A percentile compares a stretch with the other conserved stretches of the same genome.
phyloP scores from a whole-genome alignment of 371 early-diverging fungal genomes.

The Mucor circinelloides region DNA sequence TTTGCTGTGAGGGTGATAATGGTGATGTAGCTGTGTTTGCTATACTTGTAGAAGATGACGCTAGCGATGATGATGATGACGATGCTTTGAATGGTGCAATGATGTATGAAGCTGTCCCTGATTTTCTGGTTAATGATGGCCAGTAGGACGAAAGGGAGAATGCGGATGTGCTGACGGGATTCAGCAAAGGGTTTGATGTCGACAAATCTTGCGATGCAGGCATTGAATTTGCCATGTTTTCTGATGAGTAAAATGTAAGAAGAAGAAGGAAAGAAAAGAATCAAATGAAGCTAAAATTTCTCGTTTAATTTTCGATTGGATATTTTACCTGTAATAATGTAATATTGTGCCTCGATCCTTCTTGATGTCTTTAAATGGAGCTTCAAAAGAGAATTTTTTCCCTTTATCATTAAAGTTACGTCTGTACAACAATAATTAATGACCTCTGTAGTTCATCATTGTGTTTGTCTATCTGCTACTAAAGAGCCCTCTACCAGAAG shows the following conservation, averaged over 20 bases:
- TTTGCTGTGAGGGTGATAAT: not conserved
- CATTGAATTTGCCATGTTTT: not conserved
- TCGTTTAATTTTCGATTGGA: not conserved
- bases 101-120: not conserved
- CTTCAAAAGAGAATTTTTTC: not conserved
- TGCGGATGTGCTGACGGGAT: not conserved
- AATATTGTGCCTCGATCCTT: slow-evolving; percentile 10
- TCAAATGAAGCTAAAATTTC: not conserved
- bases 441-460: not conserved
- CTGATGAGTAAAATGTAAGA: not conserved
- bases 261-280: not conserved
- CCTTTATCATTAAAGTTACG: not conserved
- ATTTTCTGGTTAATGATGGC: not conserved
- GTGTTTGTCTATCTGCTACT: not conserved
- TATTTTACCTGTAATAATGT: not conserved
- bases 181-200: not conserved
- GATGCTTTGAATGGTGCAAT: not conserved
- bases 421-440: slow-evolving; percentile 5
- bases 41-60: not conserved
- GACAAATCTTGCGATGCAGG: not conserved
- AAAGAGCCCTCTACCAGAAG: not conserved
- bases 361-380: slow-evolving; percentile 4
- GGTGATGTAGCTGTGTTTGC: not conserved
- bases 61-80: not conserved
- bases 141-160: not conserved